Conservation (phyloP, 768 basidiomycete species). For the Obba rivulosa region DNA sequence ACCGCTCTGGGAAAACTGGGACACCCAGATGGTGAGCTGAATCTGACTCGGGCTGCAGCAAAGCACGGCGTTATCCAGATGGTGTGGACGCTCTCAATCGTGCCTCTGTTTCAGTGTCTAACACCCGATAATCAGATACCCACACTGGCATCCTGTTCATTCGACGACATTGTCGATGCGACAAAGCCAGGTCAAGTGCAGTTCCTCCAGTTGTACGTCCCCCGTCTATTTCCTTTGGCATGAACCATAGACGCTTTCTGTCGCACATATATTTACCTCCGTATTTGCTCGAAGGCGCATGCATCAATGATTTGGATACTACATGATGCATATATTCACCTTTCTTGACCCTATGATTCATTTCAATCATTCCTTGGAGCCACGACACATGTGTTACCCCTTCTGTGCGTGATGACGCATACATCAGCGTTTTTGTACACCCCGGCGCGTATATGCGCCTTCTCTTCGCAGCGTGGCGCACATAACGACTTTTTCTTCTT, state of each 20-base stretch:
- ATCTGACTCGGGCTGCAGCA: constrained; percentile 82
- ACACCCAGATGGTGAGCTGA: constrained; percentile 92
- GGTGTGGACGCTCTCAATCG: constrained; percentile 29
- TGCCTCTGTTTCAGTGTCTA: neutral
- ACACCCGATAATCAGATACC: constrained; percentile 59
- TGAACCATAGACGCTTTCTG: neutral
- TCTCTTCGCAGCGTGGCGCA: too few relatives aligned
- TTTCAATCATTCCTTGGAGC: too few relatives aligned
- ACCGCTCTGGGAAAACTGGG: constrained; percentile 92
- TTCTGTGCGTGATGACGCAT: too few relatives aligned
- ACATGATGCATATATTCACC: too few relatives aligned
- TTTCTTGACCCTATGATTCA: too few relatives aligned
- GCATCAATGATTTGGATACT: too few relatives aligned
- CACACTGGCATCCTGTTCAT: constrained; percentile 91
- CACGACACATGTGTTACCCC: too few relatives aligned
- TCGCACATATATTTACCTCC: neutral
- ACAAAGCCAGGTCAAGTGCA: constrained; percentile 74
- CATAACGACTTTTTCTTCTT: too few relatives aligned
- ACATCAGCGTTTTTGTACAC: too few relatives aligned
- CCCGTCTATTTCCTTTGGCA: neutral
- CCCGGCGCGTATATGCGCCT: too few relatives aligned
- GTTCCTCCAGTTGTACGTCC: constrained; percentile 75
- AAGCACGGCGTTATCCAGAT: constrained; percentile 74
- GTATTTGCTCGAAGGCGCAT: neutral
- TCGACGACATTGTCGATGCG: constrained; percentile 92